Evolutionary conservation across 768 basidiomycete genomes (phyloP), one percentile per base, ranked within the genome.

Genomic region (Leccinellum luteum): DNA sequence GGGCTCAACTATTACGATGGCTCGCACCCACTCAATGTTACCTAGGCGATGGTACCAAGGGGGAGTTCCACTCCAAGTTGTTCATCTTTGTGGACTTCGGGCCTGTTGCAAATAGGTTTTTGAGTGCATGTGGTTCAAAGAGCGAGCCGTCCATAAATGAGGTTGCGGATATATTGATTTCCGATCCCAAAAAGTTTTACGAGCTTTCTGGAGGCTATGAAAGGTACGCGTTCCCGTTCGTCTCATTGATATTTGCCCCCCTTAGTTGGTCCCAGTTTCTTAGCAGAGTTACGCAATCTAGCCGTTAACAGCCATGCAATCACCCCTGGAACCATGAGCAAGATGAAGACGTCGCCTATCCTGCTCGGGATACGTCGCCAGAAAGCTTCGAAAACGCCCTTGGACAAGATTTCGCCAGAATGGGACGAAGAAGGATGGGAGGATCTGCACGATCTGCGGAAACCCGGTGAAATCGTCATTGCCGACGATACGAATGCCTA

Each of bases 71-170:
- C 66, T 87, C 88, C 3, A 87, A 88, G 61, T 74, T 96, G 1
- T 97, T 98, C 66, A 80, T 83, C 32, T 97, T 94, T 64, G 85
- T 98, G 51, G 87, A 96, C 69, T 97, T 96, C 68, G 95, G 94
- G 2, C 67, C 79, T 1, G 75, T 79, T 5, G 96, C 89, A 25
- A 96, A 94, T 63, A 78, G 81, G 4, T 98, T 99, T 74, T 77
- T 99, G 47, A 82, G 80, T 53, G 87, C 90, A 3, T 92, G 92
- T 63, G 96, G 97, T 12, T 91, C 94, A 15, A 89, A 86, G 66
- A 85, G 82, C 44, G 91, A 94, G 66, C 95, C 96, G 4, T 92
- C 85, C 47, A 83, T 94, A 5, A 86, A 92, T 56, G 93, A 94
- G 71, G 79, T 94, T 44, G 86, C 85, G 0, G 79, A 80, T 52